Evolutionary conservation across 148 eudicot species (phyloP), one percentile per base, ranked within the genome.

Genomic region (Spergularia bocconei): DNA sequence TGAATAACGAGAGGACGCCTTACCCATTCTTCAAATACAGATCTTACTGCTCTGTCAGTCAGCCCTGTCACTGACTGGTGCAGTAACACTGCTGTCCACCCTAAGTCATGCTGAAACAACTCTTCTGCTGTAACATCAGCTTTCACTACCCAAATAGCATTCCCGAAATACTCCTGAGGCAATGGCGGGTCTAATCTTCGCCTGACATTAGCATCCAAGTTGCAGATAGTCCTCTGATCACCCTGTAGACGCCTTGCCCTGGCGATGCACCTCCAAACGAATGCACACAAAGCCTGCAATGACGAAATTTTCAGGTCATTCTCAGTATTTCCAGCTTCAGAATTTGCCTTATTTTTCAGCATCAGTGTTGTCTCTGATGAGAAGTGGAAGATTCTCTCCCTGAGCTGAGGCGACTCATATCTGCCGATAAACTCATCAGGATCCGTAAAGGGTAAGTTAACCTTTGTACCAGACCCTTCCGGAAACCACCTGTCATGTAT

Each of bases 331-430:
- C 11, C 29, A 7, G 71, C 80, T 78, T 60, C 54, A 7, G 13
- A 20, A 48, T 48, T 50, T 11, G 65, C 80, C 52, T 59, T 79
- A 70, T 15, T 52, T 59, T 57, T 90, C 83, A 11, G 91, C 88
- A n/a, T 78, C 64, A 75, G 36, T 7, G 87, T 82, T 0, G 92
- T 71, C 62, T 86, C 85, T 17, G 88, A 61, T 39, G 87, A 88
- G 80, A 92, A 90, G 82, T 86, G 92, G 72, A 90, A 90, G 54
- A 90, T 82, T 39, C 76, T 79, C 79, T 87, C 93, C 38, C 94
- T 80, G 2, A 88, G 58, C 5, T 79, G 84, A 71, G 88, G 72
- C 0, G 79, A 70, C 10, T 71, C 73, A 63, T 59, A 66, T 50
- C 84, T 77, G 1, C 71, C 75, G 13, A 76, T 55, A 57, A 76